Evolutionary conservation across 1,139 yeast species (phyloP).

Genomic region (Kodamaea arcana): DNA sequence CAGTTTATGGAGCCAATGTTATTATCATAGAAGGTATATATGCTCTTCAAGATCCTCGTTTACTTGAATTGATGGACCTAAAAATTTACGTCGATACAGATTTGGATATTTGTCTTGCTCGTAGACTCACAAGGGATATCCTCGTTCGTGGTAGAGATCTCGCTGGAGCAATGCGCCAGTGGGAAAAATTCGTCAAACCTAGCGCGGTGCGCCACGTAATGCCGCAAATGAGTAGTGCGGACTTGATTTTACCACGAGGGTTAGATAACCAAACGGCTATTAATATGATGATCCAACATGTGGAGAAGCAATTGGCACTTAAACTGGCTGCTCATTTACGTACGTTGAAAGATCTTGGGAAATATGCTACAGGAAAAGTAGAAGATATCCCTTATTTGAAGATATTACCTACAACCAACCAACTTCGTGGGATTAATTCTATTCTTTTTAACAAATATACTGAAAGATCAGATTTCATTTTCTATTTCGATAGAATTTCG

Average conservation of each 20-base stretch:
- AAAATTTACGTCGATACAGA: conserved; percentile 93
- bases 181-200: conserved; percentile 91
- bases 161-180: conserved; percentile 76
- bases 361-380: conserved; percentile 27
- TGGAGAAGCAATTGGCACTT: conserved; percentile 61
- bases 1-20: conserved; percentile 93
- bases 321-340: conserved; percentile 67
- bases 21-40: conserved; percentile 89
- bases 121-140: conserved; percentile 84
- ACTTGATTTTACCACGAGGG: conserved; percentile 84
- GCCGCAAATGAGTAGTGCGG: conserved; percentile 80
- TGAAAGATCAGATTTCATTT: conserved; percentile 71
- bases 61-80: conserved; percentile 74
- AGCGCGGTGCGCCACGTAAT: conserved; percentile 73
- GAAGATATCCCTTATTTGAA: conserved; percentile 25
- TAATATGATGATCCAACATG: conserved; percentile 71
- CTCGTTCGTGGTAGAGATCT: conserved; percentile 81
- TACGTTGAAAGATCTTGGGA: conserved; percentile 54
- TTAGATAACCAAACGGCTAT: conserved; percentile 80
- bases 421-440: conserved; percentile 68
- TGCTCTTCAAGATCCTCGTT: conserved; percentile 68
- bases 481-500: conserved; percentile 79
- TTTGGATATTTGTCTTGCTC: conserved; percentile 82
- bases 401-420: conserved; percentile 58
- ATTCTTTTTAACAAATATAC: conserved; percentile 56